Conservation (phyloP, 305 asterid genomes). For the Galium porrigens region DNA sequence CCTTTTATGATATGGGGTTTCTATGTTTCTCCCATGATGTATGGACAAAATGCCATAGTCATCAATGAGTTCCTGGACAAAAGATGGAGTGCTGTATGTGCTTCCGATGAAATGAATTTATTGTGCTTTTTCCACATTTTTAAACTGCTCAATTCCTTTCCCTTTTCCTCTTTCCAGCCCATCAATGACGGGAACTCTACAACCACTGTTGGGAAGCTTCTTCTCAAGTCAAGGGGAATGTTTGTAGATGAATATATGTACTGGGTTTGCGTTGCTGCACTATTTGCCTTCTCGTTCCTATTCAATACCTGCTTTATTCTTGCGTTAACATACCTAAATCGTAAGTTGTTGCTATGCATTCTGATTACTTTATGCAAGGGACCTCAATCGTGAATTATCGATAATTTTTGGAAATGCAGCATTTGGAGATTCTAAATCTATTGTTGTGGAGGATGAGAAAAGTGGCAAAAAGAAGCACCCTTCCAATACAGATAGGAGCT, state of each 20-base stretch:
- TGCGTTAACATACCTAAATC: slow-evolving; percentile 54
- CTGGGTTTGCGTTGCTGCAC: slow-evolving; percentile 68
- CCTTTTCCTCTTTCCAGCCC: slow-evolving; percentile 33
- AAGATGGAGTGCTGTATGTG: slow-evolving; percentile 79
- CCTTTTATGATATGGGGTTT: slow-evolving; percentile 86
- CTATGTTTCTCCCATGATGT: slow-evolving; percentile 74
- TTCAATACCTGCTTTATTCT: slow-evolving; percentile 54
- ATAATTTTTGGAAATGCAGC: slow-evolving; percentile 30
- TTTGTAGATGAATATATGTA: slow-evolving; percentile 53
- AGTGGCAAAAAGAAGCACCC: slow-evolving; percentile 6
- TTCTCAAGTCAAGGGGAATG: slow-evolving; percentile 77
- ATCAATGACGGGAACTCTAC: slow-evolving; percentile 34
- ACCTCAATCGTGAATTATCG: slow-evolving; percentile 18
- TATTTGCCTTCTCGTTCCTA: slow-evolving; percentile 60
- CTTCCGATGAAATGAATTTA: slow-evolving; percentile 3
- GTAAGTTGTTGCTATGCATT: slow-evolving; percentile 32
- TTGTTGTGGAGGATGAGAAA: slow-evolving; percentile 25
- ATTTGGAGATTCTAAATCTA: slow-evolving; percentile 49
- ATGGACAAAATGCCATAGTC: slow-evolving; percentile 76
- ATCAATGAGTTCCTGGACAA: slow-evolving; percentile 69
- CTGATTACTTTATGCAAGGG: not conserved
- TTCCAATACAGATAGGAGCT: slow-evolving; percentile 15
- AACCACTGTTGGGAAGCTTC: slow-evolving; percentile 72
- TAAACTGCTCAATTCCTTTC: slow-evolving; percentile 3
- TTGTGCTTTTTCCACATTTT: not conserved